phyloP scores from a whole-genome alignment of 2,329 filamentous ascomycete species.

The Pestalotiopsis sp. region DNA sequence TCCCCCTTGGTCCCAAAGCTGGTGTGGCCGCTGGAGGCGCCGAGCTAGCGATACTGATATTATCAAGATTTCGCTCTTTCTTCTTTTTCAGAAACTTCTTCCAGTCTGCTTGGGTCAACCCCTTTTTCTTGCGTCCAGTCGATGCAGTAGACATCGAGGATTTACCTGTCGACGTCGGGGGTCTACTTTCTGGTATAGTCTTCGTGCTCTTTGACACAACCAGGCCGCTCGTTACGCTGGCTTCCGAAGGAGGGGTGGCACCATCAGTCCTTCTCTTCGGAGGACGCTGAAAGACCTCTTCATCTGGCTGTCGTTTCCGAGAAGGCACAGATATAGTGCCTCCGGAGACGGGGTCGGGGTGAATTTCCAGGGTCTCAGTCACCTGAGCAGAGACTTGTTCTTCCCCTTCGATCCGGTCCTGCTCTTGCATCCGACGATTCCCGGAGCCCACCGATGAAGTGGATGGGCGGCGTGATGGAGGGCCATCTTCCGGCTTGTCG shows the following conservation, averaged over 20 bases:
- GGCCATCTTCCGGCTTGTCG: neutral
- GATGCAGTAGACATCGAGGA: neutral
- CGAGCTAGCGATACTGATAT: conserved; percentile 12
- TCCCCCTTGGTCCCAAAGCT: neutral
- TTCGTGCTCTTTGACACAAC: neutral
- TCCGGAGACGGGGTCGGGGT: neutral
- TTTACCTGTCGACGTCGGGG: neutral
- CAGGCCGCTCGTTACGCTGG: neutral
- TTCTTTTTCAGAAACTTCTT: neutral
- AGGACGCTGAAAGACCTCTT: neutral
- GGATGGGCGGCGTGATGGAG: neutral
- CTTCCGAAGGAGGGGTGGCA: neutral
- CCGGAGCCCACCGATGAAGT: neutral
- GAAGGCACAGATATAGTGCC: neutral
- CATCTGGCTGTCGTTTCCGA: neutral
- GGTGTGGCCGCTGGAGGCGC: neutral
- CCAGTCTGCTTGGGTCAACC: neutral
- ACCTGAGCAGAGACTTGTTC: neutral
- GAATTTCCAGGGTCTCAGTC: neutral
- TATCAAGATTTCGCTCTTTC: neutral
- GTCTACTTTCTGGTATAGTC: neutral
- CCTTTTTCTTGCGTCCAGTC: neutral
- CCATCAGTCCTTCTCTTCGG: neutral
- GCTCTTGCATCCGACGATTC: neutral
- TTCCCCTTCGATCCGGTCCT: neutral